Evolutionary conservation across 1,284 basidiomycete species (phyloP), one percentile per base, ranked within the genome.

Genomic region (Kwoniella shivajii): DNA sequence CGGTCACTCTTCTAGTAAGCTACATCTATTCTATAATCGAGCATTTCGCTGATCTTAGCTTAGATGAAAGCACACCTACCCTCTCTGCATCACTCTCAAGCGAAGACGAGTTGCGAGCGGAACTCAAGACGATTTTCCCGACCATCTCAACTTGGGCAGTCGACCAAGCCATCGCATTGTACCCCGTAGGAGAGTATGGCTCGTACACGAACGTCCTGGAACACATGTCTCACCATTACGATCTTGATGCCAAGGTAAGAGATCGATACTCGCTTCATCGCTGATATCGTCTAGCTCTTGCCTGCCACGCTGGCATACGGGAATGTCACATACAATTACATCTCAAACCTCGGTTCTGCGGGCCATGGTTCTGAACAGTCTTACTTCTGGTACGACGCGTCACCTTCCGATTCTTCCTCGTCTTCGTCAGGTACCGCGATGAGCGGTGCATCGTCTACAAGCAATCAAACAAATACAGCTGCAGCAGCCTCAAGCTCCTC

Each of bases 291-390:
- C 41, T 43, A 43, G 37, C 37, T 54, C 20, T 30, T 54, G 30
- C 51, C 51, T 37, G 18, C 37, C 18, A 54, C 51, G 18, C 45
- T 45, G 26, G 51, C 51, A 14, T 46, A 22, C 30, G 36, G 51
- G 6, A 54, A 54, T 43, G 26, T 45, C 20, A 54, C 51, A n/a
- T 54, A 46, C 42, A 54, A 54, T 36, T 54, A 54, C 29, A 36
- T 39, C 33, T 45, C 45, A 11, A 34, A 54, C 42, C 39, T 54
- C 16, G 42, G 51, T 37, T 27, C 51, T 36, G 51, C 51, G 18
- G 46, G 14, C 26, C 30, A 54, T 13, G 51, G 51, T 7, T 54
- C 51, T 26, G 51, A 54, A 16, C 51, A 54, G 33, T 36, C 42
- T 3, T 54, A 54, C 33, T 54, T 41, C 42, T 54, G 51, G 51